These are phyloP conservation scores for Yamadazyma taylorii DNA, from an alignment of 1,139 yeast species.

Conservation along the genomic window DNA sequence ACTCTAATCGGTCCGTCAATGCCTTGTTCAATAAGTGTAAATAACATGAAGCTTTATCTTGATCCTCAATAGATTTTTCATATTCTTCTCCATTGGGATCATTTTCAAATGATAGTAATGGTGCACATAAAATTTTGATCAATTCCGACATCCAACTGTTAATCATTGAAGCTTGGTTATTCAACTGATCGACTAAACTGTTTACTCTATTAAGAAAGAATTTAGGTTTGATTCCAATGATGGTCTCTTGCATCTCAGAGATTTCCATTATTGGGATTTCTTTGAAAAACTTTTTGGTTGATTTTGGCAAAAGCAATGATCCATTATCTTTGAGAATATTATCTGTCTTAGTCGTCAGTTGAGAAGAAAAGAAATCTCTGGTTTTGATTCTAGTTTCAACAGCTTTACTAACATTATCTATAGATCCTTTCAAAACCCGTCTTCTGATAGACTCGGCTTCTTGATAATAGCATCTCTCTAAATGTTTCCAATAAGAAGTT, in stretches of 20 bases:
- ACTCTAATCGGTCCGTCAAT: conserved; percentile 53
- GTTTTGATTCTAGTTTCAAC: conserved; percentile 26
- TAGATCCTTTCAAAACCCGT: conserved; percentile 49
- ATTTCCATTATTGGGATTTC: conserved; percentile 29
- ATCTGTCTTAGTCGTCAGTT: conserved; percentile 9
- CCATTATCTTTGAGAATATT: conserved; percentile 32
- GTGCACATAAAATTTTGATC: conserved; percentile 43
- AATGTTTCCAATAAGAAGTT: conserved; percentile 9
- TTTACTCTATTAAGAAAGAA: conserved; percentile 21
- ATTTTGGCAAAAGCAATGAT: conserved; percentile 29
- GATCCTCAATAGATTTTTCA: conserved; percentile 67
- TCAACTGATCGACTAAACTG: conserved; percentile 39
- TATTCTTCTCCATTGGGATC: conserved; percentile 79
- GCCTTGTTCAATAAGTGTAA: conserved; percentile 60
- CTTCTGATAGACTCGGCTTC: conserved; percentile 65
- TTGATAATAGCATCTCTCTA: conserved; percentile 49
- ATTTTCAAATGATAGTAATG: conserved; percentile 43
- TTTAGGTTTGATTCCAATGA: conserved; percentile 23
- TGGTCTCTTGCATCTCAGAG: conserved; percentile 16
- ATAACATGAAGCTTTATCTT: conserved; percentile 65
- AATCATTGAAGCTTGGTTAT: conserved; percentile 56
- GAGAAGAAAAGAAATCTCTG: conserved; percentile 20
- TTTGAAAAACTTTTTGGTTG: conserved; percentile 34
- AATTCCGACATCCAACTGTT: conserved; percentile 56
- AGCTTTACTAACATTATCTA: conserved; percentile 30